Base-by-base conservation (phyloP, 345 rosid species). In the Tarenaya hassleriana region DNA sequence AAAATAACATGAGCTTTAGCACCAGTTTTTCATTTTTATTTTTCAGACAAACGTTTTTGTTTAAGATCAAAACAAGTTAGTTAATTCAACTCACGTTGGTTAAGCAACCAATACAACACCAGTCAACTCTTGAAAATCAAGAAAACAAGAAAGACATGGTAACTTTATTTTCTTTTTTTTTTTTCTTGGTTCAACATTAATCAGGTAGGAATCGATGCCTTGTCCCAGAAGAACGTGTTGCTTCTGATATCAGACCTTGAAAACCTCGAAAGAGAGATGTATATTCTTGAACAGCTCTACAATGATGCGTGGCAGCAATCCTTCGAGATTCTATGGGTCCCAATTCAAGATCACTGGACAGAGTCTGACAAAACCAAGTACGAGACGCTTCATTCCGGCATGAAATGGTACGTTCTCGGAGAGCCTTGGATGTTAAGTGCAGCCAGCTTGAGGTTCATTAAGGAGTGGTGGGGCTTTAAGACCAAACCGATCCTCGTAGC, bases 291-390 rank as follows among this genome's bases (percentile, higher is more conserved):
- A 47, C 62, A 73, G 27, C 69, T 83, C 39, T 79, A 79, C 69
- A 63, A 11, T 0, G 88, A 86, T 17, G 70, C 69, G 4, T 62
- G 73, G 67, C 59, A 63, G 50, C 78, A 77, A 7, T 66, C 75
- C 11, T 88, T 76, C 44, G 97, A 83, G 76, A 62, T 90, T 11
- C 75, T 86, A 1, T 90, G 97, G 97, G 69, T 90, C 13, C 90
- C 90, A 24, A 58, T 86, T 19, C 67, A 79, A 58, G 88, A 86
- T 43, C 64, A 46, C 17, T 79, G 74, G 80, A 64, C 67, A 14
- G 88, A 78, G 1, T 54, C 33, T 27, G 69, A 68, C 58, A 69
- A 69, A n/a, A 75, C 56, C 6, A 72, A 66, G 51, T 86, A 77
- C 34, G 77, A 76, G 72, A 35, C 27, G 17, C 72, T 78, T n/a